Percentiles rank a stretch among this genome's conserved stretches.
Evolutionary conservation across 1,139 yeast genomes (phyloP).

Genomic region (Tardiomyces digboiensis): DNA sequence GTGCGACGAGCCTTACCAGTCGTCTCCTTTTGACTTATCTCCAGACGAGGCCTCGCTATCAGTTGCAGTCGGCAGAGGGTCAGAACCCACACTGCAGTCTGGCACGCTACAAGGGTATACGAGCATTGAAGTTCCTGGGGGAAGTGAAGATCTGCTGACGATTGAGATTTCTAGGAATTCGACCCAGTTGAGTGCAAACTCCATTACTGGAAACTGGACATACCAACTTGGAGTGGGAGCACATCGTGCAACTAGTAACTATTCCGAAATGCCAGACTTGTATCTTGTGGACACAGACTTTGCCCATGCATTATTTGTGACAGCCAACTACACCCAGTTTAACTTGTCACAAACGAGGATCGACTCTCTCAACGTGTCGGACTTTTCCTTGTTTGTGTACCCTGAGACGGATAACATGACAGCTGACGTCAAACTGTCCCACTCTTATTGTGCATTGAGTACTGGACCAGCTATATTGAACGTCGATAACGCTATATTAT

Average conservation of each 20-base stretch:
- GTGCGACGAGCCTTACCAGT: slow-evolving; percentile 10
- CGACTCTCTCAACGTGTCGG: neutral
- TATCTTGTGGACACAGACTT: slow-evolving; percentile 65
- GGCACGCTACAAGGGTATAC: neutral
- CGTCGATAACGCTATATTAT: slow-evolving; percentile 29
- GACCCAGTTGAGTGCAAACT: neutral
- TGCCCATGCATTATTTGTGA: slow-evolving; percentile 56
- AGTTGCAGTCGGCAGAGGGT: neutral
- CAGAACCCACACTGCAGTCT: neutral
- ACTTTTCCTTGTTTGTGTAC: slow-evolving; percentile 22
- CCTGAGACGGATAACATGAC: slow-evolving; percentile 18
- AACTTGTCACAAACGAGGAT: neutral
- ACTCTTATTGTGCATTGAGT: slow-evolving; percentile 66
- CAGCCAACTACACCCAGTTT: slow-evolving; percentile 35
- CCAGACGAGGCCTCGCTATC: neutral
- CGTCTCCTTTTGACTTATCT: neutral
- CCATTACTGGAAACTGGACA: slow-evolving; percentile 19
- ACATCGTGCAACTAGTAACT: slow-evolving; percentile 2
- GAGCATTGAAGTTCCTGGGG: neutral
- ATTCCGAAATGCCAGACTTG: slow-evolving; percentile 21
- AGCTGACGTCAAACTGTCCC: slow-evolving; percentile 26
- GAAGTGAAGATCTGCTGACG: neutral
- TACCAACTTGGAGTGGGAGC: slow-evolving; percentile 61
- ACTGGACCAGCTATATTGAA: slow-evolving; percentile 28
- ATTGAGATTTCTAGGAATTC: neutral